These are phyloP conservation scores for Aspergillus puulaauensis DNA, from an alignment of 2,329 filamentous ascomycete species.

Conservation along the genomic window DNA sequence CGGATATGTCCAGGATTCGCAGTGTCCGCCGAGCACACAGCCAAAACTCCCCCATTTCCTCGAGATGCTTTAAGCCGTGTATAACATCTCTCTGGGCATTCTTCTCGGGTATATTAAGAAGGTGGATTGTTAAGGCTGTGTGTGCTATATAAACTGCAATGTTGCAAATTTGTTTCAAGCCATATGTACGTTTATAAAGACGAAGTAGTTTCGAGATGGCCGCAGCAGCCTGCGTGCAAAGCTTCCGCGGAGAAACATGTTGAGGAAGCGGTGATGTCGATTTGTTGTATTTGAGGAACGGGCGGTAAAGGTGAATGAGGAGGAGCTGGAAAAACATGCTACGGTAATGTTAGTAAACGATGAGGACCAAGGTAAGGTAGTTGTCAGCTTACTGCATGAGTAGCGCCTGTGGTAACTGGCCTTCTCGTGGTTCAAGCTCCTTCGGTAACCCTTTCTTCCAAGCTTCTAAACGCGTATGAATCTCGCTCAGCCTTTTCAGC, in stretches of 20 bases:
- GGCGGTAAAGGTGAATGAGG: slow-evolving; percentile 92
- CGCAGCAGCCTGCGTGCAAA: slow-evolving; percentile 86
- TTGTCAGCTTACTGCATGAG: slow-evolving; percentile 73
- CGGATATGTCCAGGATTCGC: slow-evolving; percentile 78
- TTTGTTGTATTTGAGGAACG: slow-evolving; percentile 88
- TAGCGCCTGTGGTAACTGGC: slow-evolving; percentile 79
- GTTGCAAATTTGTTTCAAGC: slow-evolving; percentile 90
- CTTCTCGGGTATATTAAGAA: slow-evolving; percentile 90
- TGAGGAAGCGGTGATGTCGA: slow-evolving; percentile 76
- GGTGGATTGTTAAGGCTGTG: slow-evolving; percentile 89
- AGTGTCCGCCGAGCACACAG: slow-evolving; percentile 82
- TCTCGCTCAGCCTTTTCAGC: slow-evolving; percentile 86
- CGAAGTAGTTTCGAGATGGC: slow-evolving; percentile 93
- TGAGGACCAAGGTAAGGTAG: too few species aligned
- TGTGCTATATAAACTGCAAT: slow-evolving; percentile 95
- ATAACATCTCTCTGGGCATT: slow-evolving; percentile 85
- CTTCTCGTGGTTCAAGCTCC: slow-evolving; percentile 86
- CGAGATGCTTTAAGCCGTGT: slow-evolving; percentile 85
- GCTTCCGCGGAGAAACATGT: slow-evolving; percentile 84
- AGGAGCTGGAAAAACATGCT: slow-evolving; percentile 98
- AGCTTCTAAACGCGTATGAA: slow-evolving; percentile 84
- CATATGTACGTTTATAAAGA: slow-evolving; percentile 88
- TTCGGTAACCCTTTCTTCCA: slow-evolving; percentile 83
- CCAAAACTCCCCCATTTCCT: slow-evolving; percentile 96
- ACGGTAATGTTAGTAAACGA: slow-evolving; percentile 19